Evolutionary conservation across 306 rosid genomes (phyloP).

Genomic region (Dalbergia cochinchinensis): DNA sequence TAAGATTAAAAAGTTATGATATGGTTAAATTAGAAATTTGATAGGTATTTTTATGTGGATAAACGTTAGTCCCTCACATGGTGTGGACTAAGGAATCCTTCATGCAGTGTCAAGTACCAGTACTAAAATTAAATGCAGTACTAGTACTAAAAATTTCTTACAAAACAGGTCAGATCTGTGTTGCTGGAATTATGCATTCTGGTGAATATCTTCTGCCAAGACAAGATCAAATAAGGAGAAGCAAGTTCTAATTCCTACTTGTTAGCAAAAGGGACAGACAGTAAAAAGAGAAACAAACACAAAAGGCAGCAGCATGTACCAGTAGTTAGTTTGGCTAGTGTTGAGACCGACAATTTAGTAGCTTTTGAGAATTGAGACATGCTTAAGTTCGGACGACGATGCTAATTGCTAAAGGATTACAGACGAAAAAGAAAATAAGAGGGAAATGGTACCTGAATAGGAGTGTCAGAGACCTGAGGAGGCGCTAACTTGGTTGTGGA

Average conservation of each 20-base stretch:
- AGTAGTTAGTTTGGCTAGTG: not conserved
- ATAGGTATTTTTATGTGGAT: too few species aligned
- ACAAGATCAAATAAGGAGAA: slow-evolving; percentile 1
- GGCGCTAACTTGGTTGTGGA: slow-evolving; percentile 50
- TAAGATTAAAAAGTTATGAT: too few species aligned
- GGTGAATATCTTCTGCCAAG: not conserved
- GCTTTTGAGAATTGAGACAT: not conserved
- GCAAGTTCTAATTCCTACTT: not conserved
- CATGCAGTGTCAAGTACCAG: not conserved
- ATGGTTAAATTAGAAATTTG: too few species aligned
- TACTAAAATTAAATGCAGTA: not conserved
- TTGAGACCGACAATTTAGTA: not conserved
- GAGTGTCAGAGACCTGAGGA: slow-evolving; percentile 38
- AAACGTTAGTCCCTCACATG: too few species aligned
- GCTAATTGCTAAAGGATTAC: not conserved
- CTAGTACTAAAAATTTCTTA: not conserved
- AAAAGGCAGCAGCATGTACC: not conserved
- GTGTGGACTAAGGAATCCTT: too few species aligned
- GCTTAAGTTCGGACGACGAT: not conserved
- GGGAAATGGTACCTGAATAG: slow-evolving; percentile 38
- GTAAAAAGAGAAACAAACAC: not conserved
- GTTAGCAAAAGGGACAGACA: not conserved
- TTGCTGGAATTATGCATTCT: not conserved
- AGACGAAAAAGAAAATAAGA: not conserved
- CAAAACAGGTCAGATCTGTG: not conserved